These are phyloP conservation scores for Baudoinia panamericana DNA, from an alignment of 495 filamentous ascomycete species.

Conservation along the genomic window DNA sequence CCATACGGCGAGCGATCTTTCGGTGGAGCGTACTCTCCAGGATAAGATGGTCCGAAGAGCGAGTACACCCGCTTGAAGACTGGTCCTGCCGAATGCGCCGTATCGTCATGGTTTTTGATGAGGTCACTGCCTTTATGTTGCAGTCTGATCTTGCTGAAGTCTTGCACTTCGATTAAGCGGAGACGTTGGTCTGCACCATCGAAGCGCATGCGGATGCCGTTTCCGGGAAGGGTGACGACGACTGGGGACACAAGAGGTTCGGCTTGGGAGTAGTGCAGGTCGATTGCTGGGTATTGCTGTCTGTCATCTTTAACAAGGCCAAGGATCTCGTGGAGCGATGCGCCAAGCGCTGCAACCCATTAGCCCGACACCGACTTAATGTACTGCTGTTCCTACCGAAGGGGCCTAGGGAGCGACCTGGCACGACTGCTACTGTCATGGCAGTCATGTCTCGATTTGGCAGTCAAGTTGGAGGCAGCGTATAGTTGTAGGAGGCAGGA, in stretches of 20 bases:
- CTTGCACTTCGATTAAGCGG: constrained; percentile 76
- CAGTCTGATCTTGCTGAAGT: constrained; percentile 76
- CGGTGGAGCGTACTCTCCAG: constrained; percentile 73
- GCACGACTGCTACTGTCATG: background rate
- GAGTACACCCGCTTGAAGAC: constrained; percentile 84
- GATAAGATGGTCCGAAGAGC: constrained; percentile 79
- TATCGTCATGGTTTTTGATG: constrained; percentile 44
- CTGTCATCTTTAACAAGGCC: constrained; percentile 75
- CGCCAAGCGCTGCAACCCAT: constrained; percentile 53
- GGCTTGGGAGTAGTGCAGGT: constrained; percentile 58
- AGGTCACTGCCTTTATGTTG: constrained; percentile 79
- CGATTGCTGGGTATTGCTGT: constrained; percentile 64
- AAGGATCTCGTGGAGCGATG: constrained; percentile 78
- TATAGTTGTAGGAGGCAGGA: too few species aligned
- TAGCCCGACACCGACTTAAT: background rate
- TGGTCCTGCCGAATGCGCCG: constrained; percentile 42
- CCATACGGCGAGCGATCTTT: constrained; percentile 36
- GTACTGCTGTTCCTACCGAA: background rate
- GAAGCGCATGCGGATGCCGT: constrained; percentile 81
- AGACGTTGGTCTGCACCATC: constrained; percentile 88
- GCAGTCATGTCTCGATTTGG: too few species aligned
- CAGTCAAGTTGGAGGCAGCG: too few species aligned
- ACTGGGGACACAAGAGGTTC: constrained; percentile 63
- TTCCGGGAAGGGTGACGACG: constrained; percentile 58
- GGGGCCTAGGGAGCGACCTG: constrained; percentile 4